These are phyloP conservation scores for Thoreauomyces humboldtii DNA, from an alignment of 192 early-diverging fungal genomes.

Conservation along the genomic window DNA sequence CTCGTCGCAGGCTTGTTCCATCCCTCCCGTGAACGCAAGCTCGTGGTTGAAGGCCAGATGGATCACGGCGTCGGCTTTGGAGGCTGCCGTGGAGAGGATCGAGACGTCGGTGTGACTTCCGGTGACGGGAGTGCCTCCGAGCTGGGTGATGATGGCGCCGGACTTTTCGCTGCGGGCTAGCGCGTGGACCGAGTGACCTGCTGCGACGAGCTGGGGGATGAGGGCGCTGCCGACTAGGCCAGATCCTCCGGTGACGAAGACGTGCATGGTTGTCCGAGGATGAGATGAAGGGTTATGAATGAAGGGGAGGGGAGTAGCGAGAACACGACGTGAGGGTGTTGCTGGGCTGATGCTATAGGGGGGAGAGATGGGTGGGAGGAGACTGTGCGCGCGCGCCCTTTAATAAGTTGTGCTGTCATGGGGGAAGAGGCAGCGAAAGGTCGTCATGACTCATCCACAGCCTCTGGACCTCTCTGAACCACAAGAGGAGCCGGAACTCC, in stretches of 20 bases:
- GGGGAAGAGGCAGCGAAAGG: too few species aligned
- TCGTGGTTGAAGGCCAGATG: constrained; percentile 4
- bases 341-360: too few species aligned
- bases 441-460: too few species aligned
- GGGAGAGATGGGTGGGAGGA: too few species aligned
- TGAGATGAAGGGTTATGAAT: background rate
- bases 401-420: too few species aligned
- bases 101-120: background rate
- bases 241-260: background rate
- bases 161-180: constrained; percentile 14
- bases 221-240: background rate
- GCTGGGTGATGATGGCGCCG: background rate
- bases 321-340: too few species aligned
- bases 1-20: constrained; percentile 1
- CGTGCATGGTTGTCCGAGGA: constrained; percentile 9
- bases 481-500: too few species aligned
- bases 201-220: background rate
- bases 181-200: constrained; percentile 5
- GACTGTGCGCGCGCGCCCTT: too few species aligned
- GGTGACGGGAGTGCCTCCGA: background rate
- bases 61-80: constrained; percentile 5
- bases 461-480: too few species aligned
- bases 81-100: background rate
- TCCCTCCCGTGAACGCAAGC: background rate
- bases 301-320: too few species aligned